A percentile compares a stretch with the other conserved stretches of the same genome.
These are phyloP conservation scores for Scenedesmus sp. DNA, from an alignment of 163 green algal genomes.

Conservation along the genomic window DNA sequence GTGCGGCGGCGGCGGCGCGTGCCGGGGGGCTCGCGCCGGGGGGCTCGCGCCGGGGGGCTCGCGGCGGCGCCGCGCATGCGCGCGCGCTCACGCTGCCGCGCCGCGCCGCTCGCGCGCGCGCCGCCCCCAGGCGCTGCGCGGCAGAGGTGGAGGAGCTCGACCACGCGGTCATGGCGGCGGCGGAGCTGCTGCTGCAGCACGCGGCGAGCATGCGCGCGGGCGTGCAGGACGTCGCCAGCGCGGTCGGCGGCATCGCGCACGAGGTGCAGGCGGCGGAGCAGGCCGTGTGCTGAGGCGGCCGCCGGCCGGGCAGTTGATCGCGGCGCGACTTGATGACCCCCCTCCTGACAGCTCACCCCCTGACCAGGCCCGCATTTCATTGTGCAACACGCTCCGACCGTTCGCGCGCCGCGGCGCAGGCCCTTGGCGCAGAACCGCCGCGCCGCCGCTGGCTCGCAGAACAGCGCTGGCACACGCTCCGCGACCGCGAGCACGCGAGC, in stretches of 20 bases:
- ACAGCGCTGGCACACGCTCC: no score
- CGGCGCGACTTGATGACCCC: no score
- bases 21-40: not conserved
- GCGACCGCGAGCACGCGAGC: no score
- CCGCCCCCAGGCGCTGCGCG: constrained; percentile 43
- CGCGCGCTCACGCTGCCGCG: not conserved
- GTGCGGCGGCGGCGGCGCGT: constrained; percentile 18
- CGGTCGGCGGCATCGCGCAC: constrained; percentile 9
- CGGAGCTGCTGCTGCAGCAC: constrained; percentile 56
- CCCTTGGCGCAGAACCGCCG: no score
- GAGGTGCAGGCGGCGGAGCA: constrained; percentile 36
- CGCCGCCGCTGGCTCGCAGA: no score
- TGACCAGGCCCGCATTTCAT: no score
- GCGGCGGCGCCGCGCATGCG: not conserved
- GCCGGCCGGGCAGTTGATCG: no score
- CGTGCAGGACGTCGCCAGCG: constrained; percentile 31
- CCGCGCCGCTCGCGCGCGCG: not conserved
- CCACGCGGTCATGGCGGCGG: constrained; percentile 48
- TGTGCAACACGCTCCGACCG: no score
- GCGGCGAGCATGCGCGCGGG: constrained; percentile 23
- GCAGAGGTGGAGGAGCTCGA: constrained; percentile 54
- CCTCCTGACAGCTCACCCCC: no score
- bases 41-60: not conserved
- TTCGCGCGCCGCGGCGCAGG: no score
- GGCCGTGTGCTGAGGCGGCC: not conserved